Percentiles rank a stretch among this genome's conserved stretches.
These are phyloP conservation scores for Cubamyces sp. DNA, from an alignment of 768 basidiomycete genomes.

Conservation along the genomic window DNA sequence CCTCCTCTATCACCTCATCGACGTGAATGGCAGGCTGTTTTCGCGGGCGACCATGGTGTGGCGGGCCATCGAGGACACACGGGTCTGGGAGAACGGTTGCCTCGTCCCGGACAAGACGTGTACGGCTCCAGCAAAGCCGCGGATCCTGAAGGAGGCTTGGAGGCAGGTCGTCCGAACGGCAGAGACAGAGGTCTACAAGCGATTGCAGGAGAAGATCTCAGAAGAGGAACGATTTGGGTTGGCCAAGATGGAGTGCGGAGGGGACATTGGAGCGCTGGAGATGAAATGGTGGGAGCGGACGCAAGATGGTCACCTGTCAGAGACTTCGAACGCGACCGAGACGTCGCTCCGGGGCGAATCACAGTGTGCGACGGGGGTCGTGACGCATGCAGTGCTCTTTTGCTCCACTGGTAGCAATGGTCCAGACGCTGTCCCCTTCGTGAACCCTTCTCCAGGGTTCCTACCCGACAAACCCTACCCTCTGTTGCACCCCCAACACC, in stretches of 20 bases:
- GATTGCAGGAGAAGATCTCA: not conserved
- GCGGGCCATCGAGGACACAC: conserved; percentile 16
- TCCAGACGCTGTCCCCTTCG: not conserved
- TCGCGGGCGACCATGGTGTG: conserved; percentile 20
- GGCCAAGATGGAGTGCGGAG: conserved; percentile 6
- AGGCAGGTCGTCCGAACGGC: conserved; percentile 8
- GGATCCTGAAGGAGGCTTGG: conserved; percentile 25
- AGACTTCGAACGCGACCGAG: not conserved
- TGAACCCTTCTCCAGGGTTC: not conserved
- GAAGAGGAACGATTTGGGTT: not conserved
- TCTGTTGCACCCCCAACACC: conserved; percentile 6
- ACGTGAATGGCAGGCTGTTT: conserved; percentile 15
- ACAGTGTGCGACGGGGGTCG: not conserved
- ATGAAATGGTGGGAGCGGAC: not conserved
- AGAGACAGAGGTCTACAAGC: conserved; percentile 11
- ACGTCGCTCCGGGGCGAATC: not conserved
- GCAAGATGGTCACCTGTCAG: not conserved
- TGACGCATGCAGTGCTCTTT: not conserved
- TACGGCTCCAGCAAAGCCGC: not conserved
- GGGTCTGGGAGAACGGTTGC: not conserved
- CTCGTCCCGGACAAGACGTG: not conserved
- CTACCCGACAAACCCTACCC: not conserved
- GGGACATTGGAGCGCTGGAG: conserved; percentile 8
- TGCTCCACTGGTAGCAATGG: not conserved
- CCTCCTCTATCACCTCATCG: not conserved